Conservation (phyloP, 768 basidiomycete species). For the Albatrellus ellisii region DNA sequence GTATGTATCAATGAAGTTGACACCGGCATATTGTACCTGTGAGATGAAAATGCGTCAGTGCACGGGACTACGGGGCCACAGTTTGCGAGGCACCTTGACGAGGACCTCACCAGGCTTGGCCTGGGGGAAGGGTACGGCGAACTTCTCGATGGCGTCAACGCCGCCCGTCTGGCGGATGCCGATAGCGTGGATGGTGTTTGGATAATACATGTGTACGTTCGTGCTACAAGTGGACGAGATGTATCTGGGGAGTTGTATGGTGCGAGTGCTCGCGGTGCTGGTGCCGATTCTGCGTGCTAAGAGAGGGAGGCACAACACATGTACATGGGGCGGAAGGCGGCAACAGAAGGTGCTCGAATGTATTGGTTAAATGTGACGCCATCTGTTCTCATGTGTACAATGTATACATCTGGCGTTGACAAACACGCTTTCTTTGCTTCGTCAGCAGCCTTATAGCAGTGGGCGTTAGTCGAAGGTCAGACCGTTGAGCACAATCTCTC, state of each 20-base stretch:
- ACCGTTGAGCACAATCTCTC: no score
- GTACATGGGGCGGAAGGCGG: neutral
- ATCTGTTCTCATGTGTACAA: no score
- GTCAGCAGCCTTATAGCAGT: no score
- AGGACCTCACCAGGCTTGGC: constrained; percentile 47
- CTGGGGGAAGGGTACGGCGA: constrained; percentile 51
- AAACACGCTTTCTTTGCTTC: no score
- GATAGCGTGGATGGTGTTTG: constrained; percentile 54
- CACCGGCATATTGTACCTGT: constrained; percentile 60
- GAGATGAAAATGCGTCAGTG: neutral
- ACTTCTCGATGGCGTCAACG: constrained; percentile 63
- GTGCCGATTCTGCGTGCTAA: no score
- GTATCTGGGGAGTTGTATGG: no score
- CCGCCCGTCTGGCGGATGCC: constrained; percentile 64
- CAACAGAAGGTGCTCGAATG: neutral
- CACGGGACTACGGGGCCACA: neutral
- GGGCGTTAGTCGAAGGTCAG: no score
- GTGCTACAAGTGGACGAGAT: neutral
- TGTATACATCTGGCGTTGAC: no score
- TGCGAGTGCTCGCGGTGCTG: no score
- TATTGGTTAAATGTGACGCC: no score
- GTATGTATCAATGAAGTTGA: constrained; percentile 87
- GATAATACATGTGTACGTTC: constrained; percentile 19
- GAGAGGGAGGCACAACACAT: neutral
- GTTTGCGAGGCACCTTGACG: constrained; percentile 24